Base-by-base conservation (phyloP, 2,329 filamentous ascomycete genomes). In the Ophiostoma quercus region DNA sequence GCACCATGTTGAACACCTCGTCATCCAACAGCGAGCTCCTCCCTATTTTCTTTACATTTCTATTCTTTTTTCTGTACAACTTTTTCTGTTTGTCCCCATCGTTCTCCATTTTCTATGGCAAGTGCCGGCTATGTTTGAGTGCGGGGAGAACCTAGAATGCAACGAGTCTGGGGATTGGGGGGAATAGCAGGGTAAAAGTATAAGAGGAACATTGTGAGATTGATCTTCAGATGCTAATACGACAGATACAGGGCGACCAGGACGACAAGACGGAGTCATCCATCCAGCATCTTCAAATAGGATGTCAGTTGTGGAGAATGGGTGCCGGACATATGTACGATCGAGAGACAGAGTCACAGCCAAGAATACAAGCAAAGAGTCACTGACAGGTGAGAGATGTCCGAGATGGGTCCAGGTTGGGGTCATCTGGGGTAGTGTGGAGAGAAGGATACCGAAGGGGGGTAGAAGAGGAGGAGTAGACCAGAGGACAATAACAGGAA, bases 351-450 rank as follows among this genome's bases (percentile, higher is more conserved):
- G 51, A 57, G 51, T 57, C 11, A 57, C 51, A 62, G 51, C 25
- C 22, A 34, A 34, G 34, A 34, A 8, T 5, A 34, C 34, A 34
- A 34, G 34, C 34, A 25, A 25, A 1, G 57, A 32, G 14, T 2
- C 57, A 32, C 6, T 25, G 57, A 62, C 25, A 62, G 57, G 57
- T 62, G 57, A 8, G 12, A 62, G 57, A 62, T 4, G 22, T 57
- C 9, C 51, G 57, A 32, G 11, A 62, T 32, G 57, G 57, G 25
- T 62, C 57, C 12, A 57, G 7, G 51, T 25, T 57, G 51, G 51
- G 51, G 22, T 57, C 51, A 12, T 57, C 51, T 57, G 51, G 57
- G 25, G 57, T 62, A 62, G 57, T 62, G 57, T 62, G 57, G 57
- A 62, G 57, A 25, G 51, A 7, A 12, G 51, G 3, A 22, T 11